Base-by-base conservation (phyloP, 768 basidiomycete species). In the Suillus decipiens region DNA sequence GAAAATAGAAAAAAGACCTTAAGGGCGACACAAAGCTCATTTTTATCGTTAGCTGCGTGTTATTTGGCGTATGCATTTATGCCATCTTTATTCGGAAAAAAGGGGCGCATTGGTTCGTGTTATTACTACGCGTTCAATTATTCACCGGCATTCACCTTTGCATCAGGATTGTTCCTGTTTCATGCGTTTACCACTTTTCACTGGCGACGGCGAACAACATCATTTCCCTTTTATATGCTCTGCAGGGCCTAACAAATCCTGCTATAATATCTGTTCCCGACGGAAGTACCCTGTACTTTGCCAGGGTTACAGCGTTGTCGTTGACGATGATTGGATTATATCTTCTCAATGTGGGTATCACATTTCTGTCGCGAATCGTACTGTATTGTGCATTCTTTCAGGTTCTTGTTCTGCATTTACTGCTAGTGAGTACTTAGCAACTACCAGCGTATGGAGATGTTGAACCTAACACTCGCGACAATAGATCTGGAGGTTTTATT, bases 401-500 rank as follows among this genome's bases (percentile, higher is more conserved):
- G 58, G 19, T 43, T 22, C 33, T 62, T 33, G 37, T 37, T 24
- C 28, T 60, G 14, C n/a, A 62, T 45, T 60, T 62, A n/a, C 19
- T 62, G 19, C 39, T 62, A 15, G 61, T 60, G n/a, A 43, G 19
- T 28, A 28, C 37, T n/a, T n/a, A n/a, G n/a, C n/a, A n/a, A n/a
- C n/a, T 39, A 6, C 42, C 39, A n/a, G 15, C 3, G 8, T 59
- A 12, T 14, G 22, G 28, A 60, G 15, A 34, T 55, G 28, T 39
- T 33, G 8, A 14, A n/a, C n/a, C 24, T 36, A 39, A 61, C 55
- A 43, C 28, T 33, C 10, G 37, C 33, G 12, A 41, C 41, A 9
- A 61, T 19, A 62, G 61, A 60, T 62, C 4, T 62, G 61, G 61
- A 62, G 39, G 37, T 33, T 62, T 39, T 62, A 61, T 45, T 33